Evolutionary conservation across 2,329 filamentous ascomycete species (phyloP).

Genomic region (Alternaria sp.): DNA sequence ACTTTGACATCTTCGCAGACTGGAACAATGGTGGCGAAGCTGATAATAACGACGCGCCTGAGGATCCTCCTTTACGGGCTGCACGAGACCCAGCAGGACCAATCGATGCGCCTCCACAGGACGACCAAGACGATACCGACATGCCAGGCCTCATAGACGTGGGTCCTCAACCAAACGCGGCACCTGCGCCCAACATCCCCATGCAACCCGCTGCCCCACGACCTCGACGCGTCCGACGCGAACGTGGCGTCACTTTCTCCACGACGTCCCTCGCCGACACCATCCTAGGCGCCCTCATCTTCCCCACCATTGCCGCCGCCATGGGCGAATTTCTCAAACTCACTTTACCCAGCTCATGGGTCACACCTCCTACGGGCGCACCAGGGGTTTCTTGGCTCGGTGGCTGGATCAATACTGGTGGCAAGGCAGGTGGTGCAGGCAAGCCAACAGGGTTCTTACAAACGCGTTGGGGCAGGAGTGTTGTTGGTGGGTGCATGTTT

Average conservation of each 20-base stretch:
- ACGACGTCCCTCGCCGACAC: slow-evolving; percentile 66
- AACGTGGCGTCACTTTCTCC: slow-evolving; percentile 62
- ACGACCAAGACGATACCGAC: slow-evolving; percentile 34
- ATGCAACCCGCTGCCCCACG: slow-evolving; percentile 31
- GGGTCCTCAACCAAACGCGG: slow-evolving; percentile 31
- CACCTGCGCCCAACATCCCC: slow-evolving; percentile 44
- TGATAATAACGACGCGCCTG: slow-evolving; percentile 52
- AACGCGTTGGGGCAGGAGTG: slow-evolving; percentile 84
- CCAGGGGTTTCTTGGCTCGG: slow-evolving; percentile 33
- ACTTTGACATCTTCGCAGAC: slow-evolving; percentile 57
- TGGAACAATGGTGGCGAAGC: slow-evolving; percentile 49
- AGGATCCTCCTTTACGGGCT: slow-evolving; percentile 42
- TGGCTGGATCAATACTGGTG: slow-evolving; percentile 28
- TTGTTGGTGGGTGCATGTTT: slow-evolving; percentile 88
- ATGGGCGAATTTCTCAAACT: slow-evolving; percentile 78
- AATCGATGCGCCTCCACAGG: slow-evolving; percentile 46
- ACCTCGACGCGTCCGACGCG: slow-evolving; percentile 48
- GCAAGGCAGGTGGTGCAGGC: slow-evolving; percentile 24
- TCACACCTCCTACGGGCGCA: slow-evolving; percentile 55
- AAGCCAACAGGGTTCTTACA: slow-evolving; percentile 74
- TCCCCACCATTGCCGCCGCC: slow-evolving; percentile 80
- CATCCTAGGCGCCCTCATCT: slow-evolving; percentile 74
- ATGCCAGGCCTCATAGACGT: slow-evolving; percentile 20
- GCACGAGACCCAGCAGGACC: slow-evolving; percentile 41
- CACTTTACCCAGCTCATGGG: slow-evolving; percentile 72